These are phyloP conservation scores for Phytopythium ostracodes DNA, from an alignment of 352 stramenopile genomes.

Conservation along the genomic window DNA sequence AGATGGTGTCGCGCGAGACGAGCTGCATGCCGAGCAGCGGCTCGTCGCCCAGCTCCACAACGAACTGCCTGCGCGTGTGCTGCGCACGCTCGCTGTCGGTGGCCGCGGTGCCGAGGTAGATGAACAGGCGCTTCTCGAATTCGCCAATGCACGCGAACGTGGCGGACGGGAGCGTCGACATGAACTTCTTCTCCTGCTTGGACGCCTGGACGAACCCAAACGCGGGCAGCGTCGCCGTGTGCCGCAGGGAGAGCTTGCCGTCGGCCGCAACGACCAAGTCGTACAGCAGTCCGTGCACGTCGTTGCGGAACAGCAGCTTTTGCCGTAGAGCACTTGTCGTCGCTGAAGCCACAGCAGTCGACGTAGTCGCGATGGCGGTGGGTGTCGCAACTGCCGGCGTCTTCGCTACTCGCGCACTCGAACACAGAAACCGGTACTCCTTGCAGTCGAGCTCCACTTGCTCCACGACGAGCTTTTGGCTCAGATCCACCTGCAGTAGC, in stretches of 20 bases:
- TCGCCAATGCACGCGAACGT: conserved; percentile 72
- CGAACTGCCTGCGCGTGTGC: conserved; percentile 61
- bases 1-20: conserved; percentile 30
- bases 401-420: conserved; percentile 16
- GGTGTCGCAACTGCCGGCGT: conserved; percentile 15
- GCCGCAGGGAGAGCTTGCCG: conserved; percentile 26
- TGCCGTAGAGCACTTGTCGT: not conserved
- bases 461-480: conserved; percentile 31
- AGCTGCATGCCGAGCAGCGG: conserved; percentile 57
- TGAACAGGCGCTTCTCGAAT: conserved; percentile 71
- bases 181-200: conserved; percentile 86
- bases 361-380: not conserved
- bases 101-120: conserved; percentile 47
- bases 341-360: not conserved
- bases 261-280: conserved; percentile 19
- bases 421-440: conserved; percentile 60
- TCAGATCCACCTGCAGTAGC: conserved; percentile 43
- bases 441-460: conserved; percentile 63
- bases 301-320: conserved; percentile 74
- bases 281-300: conserved; percentile 77
- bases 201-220: conserved; percentile 86
- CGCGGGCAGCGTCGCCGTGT: conserved; percentile 58
- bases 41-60: conserved; percentile 67
- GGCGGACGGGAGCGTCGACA: conserved; percentile 46
- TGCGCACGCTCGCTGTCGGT: conserved; percentile 21